Percentiles rank a stretch among this genome's conserved stretches.
Evolutionary conservation across 2,329 filamentous ascomycete genomes (phyloP).

Genomic region (Colletotrichum scovillei): DNA sequence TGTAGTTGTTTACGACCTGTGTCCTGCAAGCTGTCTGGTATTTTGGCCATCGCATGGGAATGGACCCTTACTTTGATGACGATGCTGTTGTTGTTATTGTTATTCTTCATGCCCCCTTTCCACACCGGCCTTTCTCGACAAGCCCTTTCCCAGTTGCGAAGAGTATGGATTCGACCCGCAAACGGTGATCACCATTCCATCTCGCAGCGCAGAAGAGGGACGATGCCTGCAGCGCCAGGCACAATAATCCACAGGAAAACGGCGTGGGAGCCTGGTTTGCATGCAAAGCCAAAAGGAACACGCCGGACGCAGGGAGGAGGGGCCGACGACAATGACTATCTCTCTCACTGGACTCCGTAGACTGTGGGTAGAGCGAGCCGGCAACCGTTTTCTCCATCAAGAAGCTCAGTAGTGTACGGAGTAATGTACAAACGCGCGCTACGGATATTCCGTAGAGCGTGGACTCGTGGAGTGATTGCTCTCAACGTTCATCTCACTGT

Average conservation of each 20-base stretch:
- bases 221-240: conserved; percentile 31
- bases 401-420: not conserved
- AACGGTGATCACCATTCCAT: conserved; percentile 17
- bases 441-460: not conserved
- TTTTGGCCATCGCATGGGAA: not conserved
- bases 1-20: not conserved
- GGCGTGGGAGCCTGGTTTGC: not conserved
- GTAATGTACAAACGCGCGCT: no score
- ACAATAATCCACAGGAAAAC: conserved; percentile 4
- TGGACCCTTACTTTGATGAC: not conserved
- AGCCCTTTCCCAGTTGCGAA: not conserved
- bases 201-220: conserved; percentile 3
- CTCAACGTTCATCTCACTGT: not conserved
- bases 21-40: not conserved
- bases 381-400: not conserved
- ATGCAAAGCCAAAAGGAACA: not conserved
- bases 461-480: not conserved
- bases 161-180: not conserved
- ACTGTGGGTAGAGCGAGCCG: not conserved
- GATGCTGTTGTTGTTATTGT: not conserved
- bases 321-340: not conserved
- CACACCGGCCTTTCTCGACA: not conserved
- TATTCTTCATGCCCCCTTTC: not conserved
- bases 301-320: not conserved
- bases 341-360: no score